Base-by-base conservation (phyloP, 2,329 filamentous ascomycete genomes). In the Trichoderma aggressivum region DNA sequence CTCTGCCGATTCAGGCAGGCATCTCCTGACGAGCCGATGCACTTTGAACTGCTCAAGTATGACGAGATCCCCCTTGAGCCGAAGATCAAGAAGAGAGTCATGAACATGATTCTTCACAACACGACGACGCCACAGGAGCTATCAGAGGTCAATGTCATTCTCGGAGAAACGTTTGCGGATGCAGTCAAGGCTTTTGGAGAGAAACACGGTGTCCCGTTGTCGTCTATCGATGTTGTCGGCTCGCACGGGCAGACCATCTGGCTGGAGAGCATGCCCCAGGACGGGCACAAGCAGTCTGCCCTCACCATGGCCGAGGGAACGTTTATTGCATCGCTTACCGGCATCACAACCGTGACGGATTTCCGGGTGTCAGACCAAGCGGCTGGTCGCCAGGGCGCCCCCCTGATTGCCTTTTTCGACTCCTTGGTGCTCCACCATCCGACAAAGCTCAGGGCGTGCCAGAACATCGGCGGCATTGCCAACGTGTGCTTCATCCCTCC, bases 391-490 rank as follows among this genome's bases (percentile, higher is more conserved):
- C 85, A 86, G 72, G 84, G 83, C 6, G 82, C 84, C 11, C 84
- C 86, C 0, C 79, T 87, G n/a, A 83, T 85, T 71, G 84, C 82
- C 7, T 86, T 87, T 72, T 85, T 88, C 74, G 84, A 88, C 70
- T 80, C 82, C 0, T 75, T 86, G 4, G 72, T 87, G 1, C 79
- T 88, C 4, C 83, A 84, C 69, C 84, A 88, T 73, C 84, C 87
- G 0, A 85, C 79, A 5, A 88, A 87, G 77, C 79, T 88, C 8
- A 84, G 88, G 30, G 86, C 86, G 3, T 89, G 87, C 76, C 86
- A 90, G 75, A 89, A 89, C 75, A 89, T 90, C 68, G 87, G 87
- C 64, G 87, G 88, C 36, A 88, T 90, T 55, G 86, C 85, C 34
- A 90, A 88, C 74, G 85, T 90, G 28, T 89, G 85, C 79, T 89